Evolutionary conservation across 345 rosid genomes (phyloP), one percentile per base, ranked within the genome.

Genomic region (Mercurialis annua): DNA sequence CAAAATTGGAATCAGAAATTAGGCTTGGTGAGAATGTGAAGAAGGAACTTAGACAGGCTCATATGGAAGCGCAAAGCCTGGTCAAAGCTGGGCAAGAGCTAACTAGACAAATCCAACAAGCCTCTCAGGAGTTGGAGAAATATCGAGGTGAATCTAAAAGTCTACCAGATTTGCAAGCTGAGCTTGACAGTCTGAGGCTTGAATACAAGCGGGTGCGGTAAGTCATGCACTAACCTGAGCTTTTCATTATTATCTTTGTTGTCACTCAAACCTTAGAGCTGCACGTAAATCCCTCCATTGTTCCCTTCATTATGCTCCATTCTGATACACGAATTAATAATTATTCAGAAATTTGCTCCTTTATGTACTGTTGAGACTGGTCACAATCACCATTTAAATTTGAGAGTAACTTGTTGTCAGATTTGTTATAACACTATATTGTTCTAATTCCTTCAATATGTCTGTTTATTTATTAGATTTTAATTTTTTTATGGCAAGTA

Each of bases 171-270:
- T 73, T 85, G 65, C 80, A 33, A 40, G 83, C 78, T 63, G 90
- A 88, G 74, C 92, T 87, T 64, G 90, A 87, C 27, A 72, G 67
- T 64, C 79, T 86, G 83, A 84, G 77, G 78, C 79, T 74, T 61
- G 93, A 92, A 80, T 85, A 80, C 77, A 72, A 73, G 76, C 81
- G 78, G 59, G 67, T 90, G 72, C 77, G 96, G 98, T 92, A 78
- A 83, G 90, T 75, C 30, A 38, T 65, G 44, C 59, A 36, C 46
- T 30, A 14, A 0, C 24, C 26, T 55, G 4, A 46, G 50, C 67
- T 56, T 72, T 26, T 30, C n/a, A n/a, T n/a, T 36, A n/a, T 23
- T 5, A 5, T 20, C 21, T 68, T 21, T 43, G 20, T 38, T 46
- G 24, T 51, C 47, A 1, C 17, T 47, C 17, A 17, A 52, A 53